Percentiles rank a stretch among this genome's conserved stretches.
These are phyloP conservation scores for Simplicillium aogashimaense DNA, from an alignment of 2,329 filamentous ascomycete genomes.

Conservation along the genomic window DNA sequence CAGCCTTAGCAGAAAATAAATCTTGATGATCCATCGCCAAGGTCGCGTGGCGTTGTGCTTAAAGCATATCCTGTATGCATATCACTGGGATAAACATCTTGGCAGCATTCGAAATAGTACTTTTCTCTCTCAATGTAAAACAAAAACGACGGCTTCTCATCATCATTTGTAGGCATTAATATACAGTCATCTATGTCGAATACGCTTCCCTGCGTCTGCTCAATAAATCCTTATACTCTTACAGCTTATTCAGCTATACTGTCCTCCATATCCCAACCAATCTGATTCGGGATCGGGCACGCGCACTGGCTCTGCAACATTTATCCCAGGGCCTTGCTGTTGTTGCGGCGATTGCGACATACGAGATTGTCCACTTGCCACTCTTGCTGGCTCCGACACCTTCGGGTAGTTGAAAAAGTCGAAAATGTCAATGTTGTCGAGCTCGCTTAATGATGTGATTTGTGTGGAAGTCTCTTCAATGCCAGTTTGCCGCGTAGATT, in stretches of 20 bases:
- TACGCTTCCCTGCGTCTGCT: too few relatives aligned
- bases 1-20: too few relatives aligned
- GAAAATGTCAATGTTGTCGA: conserved; percentile 33
- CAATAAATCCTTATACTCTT: too few relatives aligned
- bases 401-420: conserved; percentile 35
- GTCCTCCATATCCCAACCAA: conserved; percentile 15
- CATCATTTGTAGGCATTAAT: too few relatives aligned
- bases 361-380: conserved; percentile 13
- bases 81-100: too few relatives aligned
- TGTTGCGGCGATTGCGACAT: conserved; percentile 13
- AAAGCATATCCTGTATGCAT: too few relatives aligned
- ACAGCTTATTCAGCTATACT: neutral
- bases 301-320: conserved; percentile 11
- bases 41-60: too few relatives aligned
- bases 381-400: conserved; percentile 11
- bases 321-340: conserved; percentile 13
- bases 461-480: conserved; percentile 28
- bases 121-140: too few relatives aligned
- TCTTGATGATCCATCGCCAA: too few relatives aligned
- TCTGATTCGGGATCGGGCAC: conserved; percentile 21
- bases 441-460: conserved; percentile 25
- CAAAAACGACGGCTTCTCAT: too few relatives aligned
- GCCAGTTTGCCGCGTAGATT: conserved; percentile 22
- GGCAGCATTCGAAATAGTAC: too few relatives aligned
- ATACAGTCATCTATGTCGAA: too few relatives aligned